phyloP scores from a whole-genome alignment of 129 eudicot genomes.

The Tagetes erecta region DNA sequence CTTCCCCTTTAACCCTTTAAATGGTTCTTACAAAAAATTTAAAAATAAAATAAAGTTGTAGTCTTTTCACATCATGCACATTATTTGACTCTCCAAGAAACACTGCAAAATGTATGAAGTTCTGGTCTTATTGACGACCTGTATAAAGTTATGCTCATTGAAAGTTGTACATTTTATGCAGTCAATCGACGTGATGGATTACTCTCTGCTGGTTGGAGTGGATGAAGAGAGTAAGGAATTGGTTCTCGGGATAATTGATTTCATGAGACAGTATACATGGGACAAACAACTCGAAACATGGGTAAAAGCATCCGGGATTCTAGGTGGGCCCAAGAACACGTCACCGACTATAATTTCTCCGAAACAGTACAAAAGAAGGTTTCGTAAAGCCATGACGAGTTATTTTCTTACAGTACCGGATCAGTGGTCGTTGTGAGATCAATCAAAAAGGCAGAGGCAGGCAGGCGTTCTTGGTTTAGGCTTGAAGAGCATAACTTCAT shows the following conservation, averaged over 20 bases:
- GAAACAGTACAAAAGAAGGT: conserved; percentile 88
- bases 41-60: neutral
- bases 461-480: conserved; percentile 9
- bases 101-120: neutral
- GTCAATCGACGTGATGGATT: conserved; percentile 97
- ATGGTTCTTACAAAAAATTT: neutral
- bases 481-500: neutral
- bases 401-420: conserved; percentile 93
- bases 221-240: conserved; percentile 80
- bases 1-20: neutral
- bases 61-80: neutral
- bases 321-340: conserved; percentile 95
- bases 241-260: conserved; percentile 91
- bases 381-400: conserved; percentile 92
- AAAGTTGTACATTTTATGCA: conserved; percentile 34
- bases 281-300: conserved; percentile 98
- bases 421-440: conserved; percentile 72
- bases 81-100: neutral
- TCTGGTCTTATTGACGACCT: neutral
- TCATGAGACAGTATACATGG: conserved; percentile 98
- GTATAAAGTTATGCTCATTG: conserved; percentile 5
- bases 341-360: conserved; percentile 93
- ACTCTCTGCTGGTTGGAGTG: conserved; percentile 91
- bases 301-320: conserved; percentile 95
- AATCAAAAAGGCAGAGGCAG: neutral